Evolutionary conservation across 2,329 filamentous ascomycete species (phyloP), one percentile per base, ranked within the genome.

Genomic region (Rosellinia necatrix): DNA sequence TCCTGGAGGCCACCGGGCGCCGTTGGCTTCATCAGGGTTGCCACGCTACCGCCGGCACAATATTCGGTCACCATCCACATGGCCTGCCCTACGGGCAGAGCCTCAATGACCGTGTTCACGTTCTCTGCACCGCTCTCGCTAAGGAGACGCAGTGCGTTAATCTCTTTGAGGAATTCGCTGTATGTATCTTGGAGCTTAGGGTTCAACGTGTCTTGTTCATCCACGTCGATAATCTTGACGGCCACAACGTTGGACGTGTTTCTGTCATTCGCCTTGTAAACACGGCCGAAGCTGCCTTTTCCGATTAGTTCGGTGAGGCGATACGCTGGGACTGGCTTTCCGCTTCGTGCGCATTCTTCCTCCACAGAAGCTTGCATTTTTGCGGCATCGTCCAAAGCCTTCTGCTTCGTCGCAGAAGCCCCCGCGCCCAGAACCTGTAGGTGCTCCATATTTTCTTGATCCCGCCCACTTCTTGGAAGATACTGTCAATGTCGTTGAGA

Each of bases 61-160:
- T 92, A 92, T 74, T 94, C 90, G 56, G 89, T 92, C 53, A 94
- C 85, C 77, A 94, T 90, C 91, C 91, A 96, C 76, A 96, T 87
- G 58, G 90, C 84, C 64, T 89, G 86, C 37, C 89, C 88, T 32
- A 93, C 85, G 7, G 89, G 85, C 17, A 92, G 80, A 4, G 89
- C 89, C 63, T 92, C 90, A 64, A 92, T 86, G 48, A 93, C 88
- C 64, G 87, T 82, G 70, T 93, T 94, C 74, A 96, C 86, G 68
- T 93, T 93, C 63, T 83, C 82, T 15, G 90, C 90, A 43, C 86
- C 87, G 62, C 82, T 88, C 63, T 90, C 87, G 66, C 87, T 86
- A 48, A 96, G 78, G 55, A 89, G 78, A 66, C 90, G 85, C 46
- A 96, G 76, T 21, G 90, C 81, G 59, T 80, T 84, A 66, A 88